Base-by-base conservation (phyloP, 2,329 filamentous ascomycete species). In the Beauveria varroae region DNA sequence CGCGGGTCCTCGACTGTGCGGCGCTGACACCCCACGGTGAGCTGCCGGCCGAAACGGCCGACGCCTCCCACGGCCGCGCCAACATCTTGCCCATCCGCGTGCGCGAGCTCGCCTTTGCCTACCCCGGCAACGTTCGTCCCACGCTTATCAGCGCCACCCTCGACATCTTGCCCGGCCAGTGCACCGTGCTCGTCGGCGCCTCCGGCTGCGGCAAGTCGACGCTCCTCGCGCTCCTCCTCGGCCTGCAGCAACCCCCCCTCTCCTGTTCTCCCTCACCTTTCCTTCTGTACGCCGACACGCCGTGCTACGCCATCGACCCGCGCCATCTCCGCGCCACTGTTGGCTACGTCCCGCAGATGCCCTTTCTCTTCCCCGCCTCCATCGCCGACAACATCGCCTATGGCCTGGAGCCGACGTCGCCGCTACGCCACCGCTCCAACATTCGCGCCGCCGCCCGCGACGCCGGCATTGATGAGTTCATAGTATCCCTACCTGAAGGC, bases 171-270 rank as follows among this genome's bases (percentile, higher is more conserved):
- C 72, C 81, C 0, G 86, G 87, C 24, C 85, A 82, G 4, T 89
- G 85, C 65, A 87, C 87, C 0, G 91, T 90, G 2, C 85, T 98
- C 22, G 91, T 96, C 2, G 93, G 93, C 1, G 76, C 83, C 1
- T 96, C 92, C 0, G 93, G 95, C 0, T 90, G 88, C n/a, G 93
- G 95, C 1, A 98, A 99, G 75, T 93, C 89, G 16, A 97, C 93
- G 0, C 80, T 97, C 41, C 81, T 88, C 0, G 84, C 88, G 0
- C 76, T 98, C 0, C 78, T 98, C 0, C 75, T 96, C 4, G 85
- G 88, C 1, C 78, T 97, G 0, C 91, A 37, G 34, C 34, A 6
- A 95, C 66, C 65, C 72, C 10, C 50, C 30, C 10, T 12, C 50
- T 34, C 30, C 2, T 79, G 81, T 0, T 37, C 61, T 3, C 60